A percentile compares a stretch with the other conserved stretches of the same genome.
phyloP scores from a whole-genome alignment of 1,139 yeast genomes.

The Debaryomyces fabryi region DNA sequence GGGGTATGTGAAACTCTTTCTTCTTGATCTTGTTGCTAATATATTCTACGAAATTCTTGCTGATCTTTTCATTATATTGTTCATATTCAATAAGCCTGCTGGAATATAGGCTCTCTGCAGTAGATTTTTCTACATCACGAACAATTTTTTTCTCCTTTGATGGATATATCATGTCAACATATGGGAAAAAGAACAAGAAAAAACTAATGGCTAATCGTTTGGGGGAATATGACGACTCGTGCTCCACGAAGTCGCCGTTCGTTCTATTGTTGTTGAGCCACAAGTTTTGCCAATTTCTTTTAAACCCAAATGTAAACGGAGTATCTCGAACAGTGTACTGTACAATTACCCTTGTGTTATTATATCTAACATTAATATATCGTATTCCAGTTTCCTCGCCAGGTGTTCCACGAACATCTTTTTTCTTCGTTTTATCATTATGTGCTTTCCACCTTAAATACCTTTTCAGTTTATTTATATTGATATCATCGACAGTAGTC shows the following conservation, averaged over 20 bases:
- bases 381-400: conserved; percentile 35
- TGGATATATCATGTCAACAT: conserved; percentile 27
- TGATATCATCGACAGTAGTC: conserved; percentile 48
- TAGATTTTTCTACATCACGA: conserved; percentile 10
- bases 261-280: conserved; percentile 33
- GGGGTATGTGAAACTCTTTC: conserved; percentile 24
- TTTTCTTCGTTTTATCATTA: conserved; percentile 12
- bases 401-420: conserved; percentile 20
- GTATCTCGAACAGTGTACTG: conserved; percentile 26
- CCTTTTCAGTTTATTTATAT: conserved; percentile 26
- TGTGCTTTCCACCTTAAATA: conserved; percentile 25
- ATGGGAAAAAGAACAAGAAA: conserved; percentile 32
- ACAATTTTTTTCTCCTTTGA: conserved; percentile 10
- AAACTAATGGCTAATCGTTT: conserved; percentile 22
- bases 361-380: conserved; percentile 33
- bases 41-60: conserved; percentile 21
- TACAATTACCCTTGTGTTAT: conserved; percentile 32
- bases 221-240: conserved; percentile 12
- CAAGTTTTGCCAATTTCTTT: conserved; percentile 38
- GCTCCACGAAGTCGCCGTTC: conserved; percentile 16
- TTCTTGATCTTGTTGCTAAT: conserved; percentile 24
- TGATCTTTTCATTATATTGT: conserved; percentile 17
- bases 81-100: conserved; percentile 12
- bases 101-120: conserved; percentile 3
- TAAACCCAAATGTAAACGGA: conserved; percentile 34